These are phyloP conservation scores for Phaeophleospora eucalypticola DNA, from an alignment of 2,329 filamentous ascomycete genomes.

Conservation along the genomic window DNA sequence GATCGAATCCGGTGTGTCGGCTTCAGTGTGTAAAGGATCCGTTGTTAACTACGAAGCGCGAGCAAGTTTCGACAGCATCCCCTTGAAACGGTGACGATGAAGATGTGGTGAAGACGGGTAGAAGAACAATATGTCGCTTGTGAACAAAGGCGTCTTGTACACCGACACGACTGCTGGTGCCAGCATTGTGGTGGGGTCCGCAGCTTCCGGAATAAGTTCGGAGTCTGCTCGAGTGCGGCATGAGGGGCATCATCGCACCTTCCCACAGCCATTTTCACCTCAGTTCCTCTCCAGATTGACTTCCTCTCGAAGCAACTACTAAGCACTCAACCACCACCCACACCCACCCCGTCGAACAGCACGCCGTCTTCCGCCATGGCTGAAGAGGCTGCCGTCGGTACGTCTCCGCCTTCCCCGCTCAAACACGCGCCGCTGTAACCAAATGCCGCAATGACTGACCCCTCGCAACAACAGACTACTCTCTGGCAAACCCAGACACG, in stretches of 20 bases:
- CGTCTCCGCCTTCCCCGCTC: slow-evolving; percentile 6
- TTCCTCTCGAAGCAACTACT: background rate
- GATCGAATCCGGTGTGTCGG: background rate
- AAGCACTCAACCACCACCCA: background rate
- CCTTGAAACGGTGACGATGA: background rate
- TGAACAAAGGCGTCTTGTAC: too few relatives aligned
- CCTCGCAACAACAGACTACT: slow-evolving; percentile 31
- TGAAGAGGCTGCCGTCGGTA: slow-evolving; percentile 27
- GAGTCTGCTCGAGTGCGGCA: too few relatives aligned
- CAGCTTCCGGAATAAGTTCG: too few relatives aligned
- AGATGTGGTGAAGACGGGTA: too few relatives aligned
- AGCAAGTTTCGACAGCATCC: background rate
- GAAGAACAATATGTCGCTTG: too few relatives aligned
- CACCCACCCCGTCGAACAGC: background rate
- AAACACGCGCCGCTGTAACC: background rate
- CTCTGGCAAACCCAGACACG: slow-evolving; percentile 37
- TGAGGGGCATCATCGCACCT: too few relatives aligned
- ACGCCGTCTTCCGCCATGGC: slow-evolving; percentile 23
- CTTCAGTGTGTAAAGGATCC: background rate
- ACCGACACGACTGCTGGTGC: too few relatives aligned
- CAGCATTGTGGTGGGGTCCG: background rate
- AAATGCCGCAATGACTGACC: slow-evolving; percentile 8
- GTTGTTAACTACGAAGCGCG: background rate
- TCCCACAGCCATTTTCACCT: background rate
- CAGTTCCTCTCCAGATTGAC: background rate